Conservation (phyloP, 1,139 yeast species). For the Debaryomyces sp. region DNA sequence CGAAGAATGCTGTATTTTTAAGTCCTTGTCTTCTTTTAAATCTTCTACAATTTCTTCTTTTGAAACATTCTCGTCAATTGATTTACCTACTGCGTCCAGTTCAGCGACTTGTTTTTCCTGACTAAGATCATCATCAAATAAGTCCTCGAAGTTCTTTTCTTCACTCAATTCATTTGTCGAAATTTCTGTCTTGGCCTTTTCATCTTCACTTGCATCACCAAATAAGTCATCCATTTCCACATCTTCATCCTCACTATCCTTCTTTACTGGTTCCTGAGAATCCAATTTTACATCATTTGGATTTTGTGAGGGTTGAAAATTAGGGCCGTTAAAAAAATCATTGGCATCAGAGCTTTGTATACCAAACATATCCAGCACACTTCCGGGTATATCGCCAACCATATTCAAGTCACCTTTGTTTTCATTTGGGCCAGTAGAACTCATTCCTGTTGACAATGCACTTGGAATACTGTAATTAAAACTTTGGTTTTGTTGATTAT, state of each 20-base stretch:
- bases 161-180: neutral
- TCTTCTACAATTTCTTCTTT: conserved; percentile 12
- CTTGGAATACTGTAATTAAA: conserved; percentile 31
- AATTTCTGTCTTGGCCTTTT: conserved; percentile 16
- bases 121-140: neutral
- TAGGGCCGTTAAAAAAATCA: conserved; percentile 22
- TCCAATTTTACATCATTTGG: conserved; percentile 12
- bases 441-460: conserved; percentile 27
- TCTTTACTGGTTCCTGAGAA: neutral
- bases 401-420: conserved; percentile 14
- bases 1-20: neutral
- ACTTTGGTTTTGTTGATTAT: conserved; percentile 13
- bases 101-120: neutral
- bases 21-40: conserved; percentile 9
- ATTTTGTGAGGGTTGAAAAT: neutral
- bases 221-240: conserved; percentile 46
- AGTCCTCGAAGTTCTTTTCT: conserved; percentile 10
- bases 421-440: conserved; percentile 26
- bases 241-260: conserved; percentile 21
- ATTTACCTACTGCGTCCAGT: neutral
- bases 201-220: conserved; percentile 41
- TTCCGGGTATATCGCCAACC: conserved; percentile 18
- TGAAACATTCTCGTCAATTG: neutral
- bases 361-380: conserved; percentile 28
- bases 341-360: conserved; percentile 21